Conservation (phyloP, 345 rosid species). For the Reutealis trisperma region DNA sequence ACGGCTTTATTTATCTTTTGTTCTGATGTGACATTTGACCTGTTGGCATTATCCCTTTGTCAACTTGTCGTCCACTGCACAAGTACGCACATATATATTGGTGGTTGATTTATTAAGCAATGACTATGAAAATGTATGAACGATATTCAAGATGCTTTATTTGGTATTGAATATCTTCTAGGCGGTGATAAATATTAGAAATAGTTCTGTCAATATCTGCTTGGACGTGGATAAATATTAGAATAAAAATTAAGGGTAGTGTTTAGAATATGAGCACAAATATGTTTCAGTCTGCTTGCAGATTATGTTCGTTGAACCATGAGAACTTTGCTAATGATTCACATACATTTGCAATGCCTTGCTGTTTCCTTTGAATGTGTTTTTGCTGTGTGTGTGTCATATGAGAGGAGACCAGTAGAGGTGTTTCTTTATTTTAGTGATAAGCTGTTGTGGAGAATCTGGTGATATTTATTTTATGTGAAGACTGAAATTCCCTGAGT, state of each 20-base stretch:
- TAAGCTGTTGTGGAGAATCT: not conserved
- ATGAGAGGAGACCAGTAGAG: not conserved
- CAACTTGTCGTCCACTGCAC: constrained; percentile 8
- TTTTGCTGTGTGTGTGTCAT: not conserved
- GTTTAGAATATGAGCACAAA: not conserved
- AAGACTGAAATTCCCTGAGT: not conserved
- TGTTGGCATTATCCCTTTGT: constrained; percentile 20
- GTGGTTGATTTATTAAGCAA: constrained; percentile 13
- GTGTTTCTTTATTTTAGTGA: not conserved
- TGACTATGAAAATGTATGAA: not conserved
- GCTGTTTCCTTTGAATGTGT: not conserved
- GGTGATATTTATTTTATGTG: not conserved
- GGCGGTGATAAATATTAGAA: not conserved
- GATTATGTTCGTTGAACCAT: not conserved
- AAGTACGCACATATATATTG: not conserved
- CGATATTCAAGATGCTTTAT: not conserved
- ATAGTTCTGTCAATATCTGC: not conserved
- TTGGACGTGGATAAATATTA: not conserved
- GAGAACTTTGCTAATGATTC: not conserved
- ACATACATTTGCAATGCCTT: not conserved
- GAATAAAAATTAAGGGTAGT: not conserved
- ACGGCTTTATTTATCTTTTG: not conserved
- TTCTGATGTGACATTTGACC: constrained; percentile 26
- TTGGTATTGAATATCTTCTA: not conserved
- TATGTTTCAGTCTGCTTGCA: not conserved